Evolutionary conservation across 2,329 filamentous ascomycete species (phyloP), one percentile per base, ranked within the genome.

Genomic region (Hymenoscyphus fructigenus): DNA sequence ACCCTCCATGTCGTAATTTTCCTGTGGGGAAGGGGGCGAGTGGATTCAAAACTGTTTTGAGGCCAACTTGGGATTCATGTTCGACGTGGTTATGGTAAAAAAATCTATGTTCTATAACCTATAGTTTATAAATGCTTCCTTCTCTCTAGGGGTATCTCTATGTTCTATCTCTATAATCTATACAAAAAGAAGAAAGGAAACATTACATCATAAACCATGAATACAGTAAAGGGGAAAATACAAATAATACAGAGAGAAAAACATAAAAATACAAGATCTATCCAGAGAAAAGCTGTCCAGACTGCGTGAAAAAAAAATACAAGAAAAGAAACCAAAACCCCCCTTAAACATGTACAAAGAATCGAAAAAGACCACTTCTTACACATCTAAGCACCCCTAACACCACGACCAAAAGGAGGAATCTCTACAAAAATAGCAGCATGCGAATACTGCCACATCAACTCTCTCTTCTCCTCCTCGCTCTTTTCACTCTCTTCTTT

Each of bases 381-480:
- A 47, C 41, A 17, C 14, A 47, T 47, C 41, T 47, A 47, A 5
- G n/a, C 44, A 23, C 59, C 53, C 36, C 61, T 62, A 15, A 47
- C 34, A 3, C 56, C 61, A 2, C 15, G 28, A 3, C 61, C 61
- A 12, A 36, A 53, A 26, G 59, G 38, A 1, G 61, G 67, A 12
- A 67, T 66, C 5, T 67, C 60, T 14, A 68, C 62, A 14, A 68
- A 61, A 7, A 70, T 68, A 7, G 57, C 63, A 28, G 64, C 67
- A 47, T 66, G 61, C 0, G 62, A 67, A 56, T 69, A 71, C 10
- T 64, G 44, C 65, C 67, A 69, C 50, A 64, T 61, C n/a, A 69
- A 14, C 2, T 57, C 47, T 2, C 59, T 23, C 9, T 63, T 59
- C 17, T 64, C 66, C 2, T 59, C 59, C 14, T 55, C 28, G 15